Evolutionary conservation across 768 basidiomycete genomes (phyloP), one percentile per base, ranked within the genome.

Genomic region (Ephemerocybe angulata): DNA sequence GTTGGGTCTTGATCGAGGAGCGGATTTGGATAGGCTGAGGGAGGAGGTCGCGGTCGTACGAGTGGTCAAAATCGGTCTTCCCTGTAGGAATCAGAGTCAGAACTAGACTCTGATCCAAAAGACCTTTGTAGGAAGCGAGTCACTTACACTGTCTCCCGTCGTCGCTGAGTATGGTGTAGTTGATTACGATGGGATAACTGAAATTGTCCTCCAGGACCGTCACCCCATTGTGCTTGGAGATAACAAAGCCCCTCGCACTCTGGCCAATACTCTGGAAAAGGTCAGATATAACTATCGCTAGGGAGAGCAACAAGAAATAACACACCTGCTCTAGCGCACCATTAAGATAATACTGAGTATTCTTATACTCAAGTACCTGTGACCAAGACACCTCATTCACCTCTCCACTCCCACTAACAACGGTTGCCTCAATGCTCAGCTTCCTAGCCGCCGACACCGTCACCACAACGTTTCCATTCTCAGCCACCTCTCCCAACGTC

Each of bases 321-420:
- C 60, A 0, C 57, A 74, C 77, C 69, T 79, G 76, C 10, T 74
- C 64, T 13, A 55, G 60, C 4, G 76, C 65, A 59, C 83, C 63
- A 41, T 87, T 59, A 48, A 81, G 65, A 61, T 83, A 88, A 55
- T 72, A 75, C 63, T 92, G 89, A 2, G 72, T 70, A 60, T 90
- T 90, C 35, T 76, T 72, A 62, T 81, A 91, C 35, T 72, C 52
- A 51, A 89, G 66, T 21, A 78, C 67, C 65, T 91, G 90, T n/a
- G 76, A 64, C 72, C 82, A 87, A 4, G 78, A 71, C 0, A 87
- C 86, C 21, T 76, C 63, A 21, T 75, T 87, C 37, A 55, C 63
- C 51, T 72, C 69, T 21, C 86, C 87, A 57, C 84, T 86, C 13
- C 87, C 88, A 55, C 74, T 75, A 3, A 81, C 60, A 53, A 91